These are phyloP conservation scores for Viola pubescens DNA, from an alignment of 441 rosid genomes.

Conservation along the genomic window DNA sequence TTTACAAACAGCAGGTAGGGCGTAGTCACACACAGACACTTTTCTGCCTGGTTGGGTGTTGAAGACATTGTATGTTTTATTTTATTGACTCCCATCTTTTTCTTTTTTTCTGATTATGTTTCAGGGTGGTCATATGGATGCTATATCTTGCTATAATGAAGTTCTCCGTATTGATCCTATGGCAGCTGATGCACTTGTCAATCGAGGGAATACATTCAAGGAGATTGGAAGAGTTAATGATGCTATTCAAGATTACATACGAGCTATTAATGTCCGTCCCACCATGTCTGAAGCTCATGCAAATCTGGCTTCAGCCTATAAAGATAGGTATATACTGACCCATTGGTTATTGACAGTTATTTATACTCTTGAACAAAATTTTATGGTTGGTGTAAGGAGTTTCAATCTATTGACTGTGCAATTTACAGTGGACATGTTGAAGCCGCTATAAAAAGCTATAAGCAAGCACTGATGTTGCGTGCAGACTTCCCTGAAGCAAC, in stretches of 20 bases:
- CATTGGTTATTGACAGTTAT: background rate
- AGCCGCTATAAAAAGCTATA: constrained; percentile 90
- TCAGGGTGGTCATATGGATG: constrained; percentile 93
- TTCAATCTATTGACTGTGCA: background rate
- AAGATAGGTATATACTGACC: constrained; percentile 61
- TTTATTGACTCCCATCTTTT: background rate
- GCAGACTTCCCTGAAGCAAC: constrained; percentile 98
- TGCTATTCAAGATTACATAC: constrained; percentile 88
- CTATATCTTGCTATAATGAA: constrained; percentile 98
- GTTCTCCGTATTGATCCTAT: constrained; percentile 93
- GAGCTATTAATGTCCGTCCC: constrained; percentile 78
- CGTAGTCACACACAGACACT: background rate
- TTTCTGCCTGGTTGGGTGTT: background rate
- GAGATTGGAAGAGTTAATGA: constrained; percentile 94
- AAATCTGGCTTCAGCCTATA: constrained; percentile 96
- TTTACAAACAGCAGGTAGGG: constrained; percentile 90
- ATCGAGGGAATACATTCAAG: constrained; percentile 93
- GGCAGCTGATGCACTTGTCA: constrained; percentile 98
- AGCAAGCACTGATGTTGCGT: constrained; percentile 74
- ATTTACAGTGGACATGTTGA: constrained; percentile 74
- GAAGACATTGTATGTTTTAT: background rate
- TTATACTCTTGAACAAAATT: too few relatives aligned
- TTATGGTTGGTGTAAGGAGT: background rate
- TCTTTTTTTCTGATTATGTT: background rate
- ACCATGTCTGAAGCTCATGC: constrained; percentile 99